Conservation (phyloP, 202 grass and related monocot genomes). For the Schoenoplectus triqueter region DNA sequence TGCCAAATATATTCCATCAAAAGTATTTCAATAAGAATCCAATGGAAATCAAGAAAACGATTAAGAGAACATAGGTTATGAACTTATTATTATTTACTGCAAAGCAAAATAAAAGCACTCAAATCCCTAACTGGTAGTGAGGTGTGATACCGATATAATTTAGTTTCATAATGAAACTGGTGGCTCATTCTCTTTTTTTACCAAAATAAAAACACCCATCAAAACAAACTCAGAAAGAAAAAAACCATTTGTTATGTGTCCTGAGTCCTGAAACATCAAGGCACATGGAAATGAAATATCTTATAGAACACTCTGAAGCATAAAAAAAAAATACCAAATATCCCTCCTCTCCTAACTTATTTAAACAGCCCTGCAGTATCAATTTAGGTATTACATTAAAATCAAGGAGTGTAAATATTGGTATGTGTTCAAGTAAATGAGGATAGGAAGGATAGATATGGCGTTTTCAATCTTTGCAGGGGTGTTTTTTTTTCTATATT, state of each 20-base stretch:
- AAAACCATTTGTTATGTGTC: not conserved
- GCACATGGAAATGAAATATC: not conserved
- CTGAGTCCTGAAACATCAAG: not conserved
- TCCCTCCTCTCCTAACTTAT: not conserved
- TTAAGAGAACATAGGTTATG: not conserved
- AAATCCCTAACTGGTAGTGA: no score
- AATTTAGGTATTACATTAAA: not conserved
- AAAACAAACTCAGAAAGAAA: not conserved
- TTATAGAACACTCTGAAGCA: not conserved
- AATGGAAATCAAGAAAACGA: not conserved
- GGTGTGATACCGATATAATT: no score
- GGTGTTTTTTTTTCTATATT: not conserved
- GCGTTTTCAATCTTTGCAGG: not conserved
- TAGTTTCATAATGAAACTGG: no score
- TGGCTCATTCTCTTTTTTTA: no score
- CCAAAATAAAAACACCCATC: not conserved
- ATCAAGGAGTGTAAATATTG: constrained; percentile 7
- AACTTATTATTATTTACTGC: not conserved
- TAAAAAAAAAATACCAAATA: not conserved
- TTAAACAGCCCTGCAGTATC: not conserved
- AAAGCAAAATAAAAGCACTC: not conserved
- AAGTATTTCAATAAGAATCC: constrained; percentile 34
- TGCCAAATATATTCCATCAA: constrained; percentile 52
- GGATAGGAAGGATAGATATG: not conserved
- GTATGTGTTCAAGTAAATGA: not conserved